phyloP scores from a whole-genome alignment of 768 basidiomycete genomes.

The Chalciporus piperatus region DNA sequence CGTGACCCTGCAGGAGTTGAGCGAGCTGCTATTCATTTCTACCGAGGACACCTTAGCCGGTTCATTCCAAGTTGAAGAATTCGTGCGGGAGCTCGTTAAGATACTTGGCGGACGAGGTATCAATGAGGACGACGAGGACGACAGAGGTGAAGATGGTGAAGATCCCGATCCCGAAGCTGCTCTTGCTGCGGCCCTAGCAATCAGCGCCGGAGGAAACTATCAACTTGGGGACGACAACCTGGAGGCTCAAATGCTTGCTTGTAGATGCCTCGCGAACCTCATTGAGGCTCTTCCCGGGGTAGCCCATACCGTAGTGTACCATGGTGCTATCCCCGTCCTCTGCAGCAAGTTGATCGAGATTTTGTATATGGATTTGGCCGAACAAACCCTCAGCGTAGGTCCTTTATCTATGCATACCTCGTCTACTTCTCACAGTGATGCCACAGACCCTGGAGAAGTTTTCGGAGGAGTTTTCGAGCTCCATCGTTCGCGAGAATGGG shows the following conservation, averaged over 20 bases:
- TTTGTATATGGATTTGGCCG: conserved; percentile 95
- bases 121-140: conserved; percentile 71
- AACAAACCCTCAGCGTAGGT: conserved; percentile 95
- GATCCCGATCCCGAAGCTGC: conserved; percentile 83
- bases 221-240: conserved; percentile 82
- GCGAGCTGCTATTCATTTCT: conserved; percentile 92
- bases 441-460: conserved; percentile 94
- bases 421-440: conserved; percentile 15
- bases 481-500: conserved; percentile 95
- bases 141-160: conserved; percentile 56
- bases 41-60: conserved; percentile 96
- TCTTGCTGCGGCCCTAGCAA: conserved; percentile 81
- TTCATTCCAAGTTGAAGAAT: conserved; percentile 92
- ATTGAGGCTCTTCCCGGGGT: conserved; percentile 99
- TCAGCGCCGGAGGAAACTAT: conserved; percentile 67
- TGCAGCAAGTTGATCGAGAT: conserved; percentile 98
- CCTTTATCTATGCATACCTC: background rate
- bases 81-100: conserved; percentile 87
- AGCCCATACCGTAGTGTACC: conserved; percentile 96
- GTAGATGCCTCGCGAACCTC: conserved; percentile 93
- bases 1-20: conserved; percentile 88
- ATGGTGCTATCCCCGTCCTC: conserved; percentile 96
- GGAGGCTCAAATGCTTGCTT: conserved; percentile 94
- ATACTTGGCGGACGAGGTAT: conserved; percentile 81
- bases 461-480: conserved; percentile 93